A percentile compares a stretch with the other conserved stretches of the same genome.
Evolutionary conservation across 768 basidiomycete species (phyloP).

Genomic region (Suillus alpinus): DNA sequence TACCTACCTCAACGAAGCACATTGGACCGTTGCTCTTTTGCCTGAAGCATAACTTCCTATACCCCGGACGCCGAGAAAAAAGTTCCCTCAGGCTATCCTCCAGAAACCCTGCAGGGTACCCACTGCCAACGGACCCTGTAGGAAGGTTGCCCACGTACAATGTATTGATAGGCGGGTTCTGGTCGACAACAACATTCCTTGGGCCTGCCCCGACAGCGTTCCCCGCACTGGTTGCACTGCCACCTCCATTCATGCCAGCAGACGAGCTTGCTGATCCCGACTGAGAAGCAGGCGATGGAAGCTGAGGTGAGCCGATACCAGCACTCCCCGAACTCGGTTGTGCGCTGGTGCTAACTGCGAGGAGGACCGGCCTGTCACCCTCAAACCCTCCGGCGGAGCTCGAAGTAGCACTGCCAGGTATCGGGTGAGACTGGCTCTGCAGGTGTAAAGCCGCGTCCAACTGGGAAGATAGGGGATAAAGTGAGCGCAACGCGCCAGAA

Average conservation of each 20-base stretch:
- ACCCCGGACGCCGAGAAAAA: constrained; percentile 79
- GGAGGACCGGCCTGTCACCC: constrained; percentile 21
- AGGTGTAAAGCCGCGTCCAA: constrained; percentile 23
- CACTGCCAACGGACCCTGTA: constrained; percentile 66
- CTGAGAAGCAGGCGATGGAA: constrained; percentile 74
- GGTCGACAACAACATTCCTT: constrained; percentile 58
- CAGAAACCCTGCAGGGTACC: constrained; percentile 75
- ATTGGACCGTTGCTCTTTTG: constrained; percentile 98
- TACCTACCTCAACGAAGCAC: constrained; percentile 94
- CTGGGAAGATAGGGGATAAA: constrained; percentile 20
- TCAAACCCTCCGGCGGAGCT: constrained; percentile 46
- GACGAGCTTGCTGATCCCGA: constrained; percentile 48
- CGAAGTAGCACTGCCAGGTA: constrained; percentile 37
- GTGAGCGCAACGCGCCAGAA: constrained; percentile 24
- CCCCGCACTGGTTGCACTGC: constrained; percentile 31
- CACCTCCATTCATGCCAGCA: constrained; percentile 14
- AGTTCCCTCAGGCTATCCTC: constrained; percentile 85
- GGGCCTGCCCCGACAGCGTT: constrained; percentile 25
- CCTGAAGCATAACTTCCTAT: constrained; percentile 88
- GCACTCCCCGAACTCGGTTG: constrained; percentile 31
- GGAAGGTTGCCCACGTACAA: constrained; percentile 99
- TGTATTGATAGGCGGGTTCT: constrained; percentile 98
- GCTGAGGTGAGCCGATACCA: constrained; percentile 65
- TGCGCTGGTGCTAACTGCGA: constrained; percentile 49
- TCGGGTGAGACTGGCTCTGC: constrained; percentile 25